Percentiles rank a stretch among this genome's conserved stretches.
phyloP scores from a whole-genome alignment of 163 green algal genomes.

The Picocystis sp. region DNA sequence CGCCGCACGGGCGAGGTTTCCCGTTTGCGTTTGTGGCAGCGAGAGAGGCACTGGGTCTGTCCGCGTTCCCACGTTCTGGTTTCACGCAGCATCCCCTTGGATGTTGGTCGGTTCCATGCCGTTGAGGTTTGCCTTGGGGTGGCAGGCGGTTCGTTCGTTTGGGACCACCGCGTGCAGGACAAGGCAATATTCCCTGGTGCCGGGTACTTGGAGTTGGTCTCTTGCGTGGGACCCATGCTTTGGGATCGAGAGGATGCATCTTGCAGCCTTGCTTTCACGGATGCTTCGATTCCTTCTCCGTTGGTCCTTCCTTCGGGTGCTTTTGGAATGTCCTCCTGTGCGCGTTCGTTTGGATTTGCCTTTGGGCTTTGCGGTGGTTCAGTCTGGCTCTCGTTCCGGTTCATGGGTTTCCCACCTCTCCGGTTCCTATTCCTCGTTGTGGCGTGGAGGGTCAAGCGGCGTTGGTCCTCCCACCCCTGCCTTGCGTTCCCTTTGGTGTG shows the following conservation, averaged over 20 bases:
- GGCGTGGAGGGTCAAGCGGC: not conserved
- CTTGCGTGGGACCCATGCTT: conserved; percentile 11
- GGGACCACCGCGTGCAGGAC: conserved; percentile 28
- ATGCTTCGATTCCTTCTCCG: conserved; percentile 24
- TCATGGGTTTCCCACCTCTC: not conserved
- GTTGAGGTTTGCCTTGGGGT: too few species aligned
- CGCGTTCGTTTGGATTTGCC: not conserved
- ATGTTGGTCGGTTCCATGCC: too few species aligned
- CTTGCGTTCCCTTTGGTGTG: too few species aligned
- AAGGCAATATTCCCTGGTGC: conserved; percentile 40
- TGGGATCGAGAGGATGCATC: not conserved
- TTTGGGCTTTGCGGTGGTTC: too few species aligned
- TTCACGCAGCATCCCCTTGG: too few species aligned
- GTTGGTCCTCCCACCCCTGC: too few species aligned
- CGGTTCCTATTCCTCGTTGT: not conserved
- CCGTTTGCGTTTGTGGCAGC: too few species aligned
- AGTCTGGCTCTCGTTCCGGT: too few species aligned
- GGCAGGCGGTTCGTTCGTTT: conserved; percentile 10
- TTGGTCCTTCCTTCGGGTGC: conserved; percentile 23
- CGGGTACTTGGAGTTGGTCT: conserved; percentile 46
- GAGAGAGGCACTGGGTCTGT: too few species aligned
- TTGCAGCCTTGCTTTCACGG: conserved; percentile 8
- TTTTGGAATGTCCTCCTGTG: conserved; percentile 7
- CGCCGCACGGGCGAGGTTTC: too few species aligned
- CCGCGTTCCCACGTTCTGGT: too few species aligned